phyloP scores from a whole-genome alignment of 305 asterid genomes.

The Fraxinus xanthoxyloides region DNA sequence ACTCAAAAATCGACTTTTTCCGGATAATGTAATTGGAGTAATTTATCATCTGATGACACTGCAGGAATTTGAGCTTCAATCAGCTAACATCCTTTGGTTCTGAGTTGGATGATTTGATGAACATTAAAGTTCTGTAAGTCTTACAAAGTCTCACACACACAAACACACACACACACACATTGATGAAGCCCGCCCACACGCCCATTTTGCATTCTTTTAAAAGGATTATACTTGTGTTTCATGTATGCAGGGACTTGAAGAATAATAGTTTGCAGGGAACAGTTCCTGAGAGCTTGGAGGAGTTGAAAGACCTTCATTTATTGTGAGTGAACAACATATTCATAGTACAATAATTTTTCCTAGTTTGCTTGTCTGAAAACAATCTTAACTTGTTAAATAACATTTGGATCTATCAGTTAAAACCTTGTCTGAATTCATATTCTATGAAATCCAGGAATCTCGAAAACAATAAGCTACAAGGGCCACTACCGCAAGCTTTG shows the following conservation, averaged over 20 bases:
- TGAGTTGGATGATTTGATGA: slow-evolving; percentile 76
- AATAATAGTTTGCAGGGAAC: slow-evolving; percentile 80
- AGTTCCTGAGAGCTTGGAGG: slow-evolving; percentile 77
- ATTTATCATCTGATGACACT: slow-evolving; percentile 8
- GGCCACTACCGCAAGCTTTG: slow-evolving; percentile 80
- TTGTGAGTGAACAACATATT: slow-evolving; percentile 50
- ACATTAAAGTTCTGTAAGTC: slow-evolving; percentile 87
- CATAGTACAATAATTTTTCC: neutral
- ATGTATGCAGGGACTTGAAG: slow-evolving; percentile 64
- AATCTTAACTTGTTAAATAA: neutral
- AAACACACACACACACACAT: neutral
- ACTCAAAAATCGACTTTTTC: slow-evolving; percentile 11
- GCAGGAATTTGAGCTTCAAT: slow-evolving; percentile 94
- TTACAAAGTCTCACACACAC: neutral
- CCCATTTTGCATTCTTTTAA: neutral
- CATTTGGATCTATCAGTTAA: neutral
- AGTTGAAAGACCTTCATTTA: slow-evolving; percentile 66
- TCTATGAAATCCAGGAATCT: slow-evolving; percentile 53
- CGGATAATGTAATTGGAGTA: neutral
- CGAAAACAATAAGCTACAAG: slow-evolving; percentile 77
- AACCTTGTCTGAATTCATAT: slow-evolving; percentile 9
- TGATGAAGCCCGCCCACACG: neutral
- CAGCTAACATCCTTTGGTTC: slow-evolving; percentile 77
- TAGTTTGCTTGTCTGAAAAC: neutral
- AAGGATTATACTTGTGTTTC: slow-evolving; percentile 11